These are phyloP conservation scores for Onygenales sp. DNA, from an alignment of 2,329 filamentous ascomycete species.

Conservation along the genomic window DNA sequence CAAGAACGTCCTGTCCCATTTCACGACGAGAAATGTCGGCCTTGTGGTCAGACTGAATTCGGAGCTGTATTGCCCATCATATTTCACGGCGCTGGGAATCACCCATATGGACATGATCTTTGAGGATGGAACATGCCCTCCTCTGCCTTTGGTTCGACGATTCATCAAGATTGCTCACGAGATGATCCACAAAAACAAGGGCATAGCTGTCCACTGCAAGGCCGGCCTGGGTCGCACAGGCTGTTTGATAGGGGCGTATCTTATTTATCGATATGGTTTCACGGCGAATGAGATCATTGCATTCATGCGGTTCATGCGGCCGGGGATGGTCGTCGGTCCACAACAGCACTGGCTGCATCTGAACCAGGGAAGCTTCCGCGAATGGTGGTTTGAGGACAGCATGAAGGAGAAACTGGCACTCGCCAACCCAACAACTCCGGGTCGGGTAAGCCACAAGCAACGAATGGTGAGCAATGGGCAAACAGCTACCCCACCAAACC, in stretches of 20 bases:
- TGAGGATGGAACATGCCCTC: constrained; percentile 92
- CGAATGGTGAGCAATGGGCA: constrained; percentile 53
- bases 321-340: constrained; percentile 96
- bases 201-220: constrained; percentile 97
- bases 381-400: constrained; percentile 82
- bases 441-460: constrained; percentile 47
- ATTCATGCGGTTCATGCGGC: constrained; percentile 98
- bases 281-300: constrained; percentile 95
- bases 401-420: constrained; percentile 66
- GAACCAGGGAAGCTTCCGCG: constrained; percentile 93
- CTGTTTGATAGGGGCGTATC: constrained; percentile 91
- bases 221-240: constrained; percentile 91
- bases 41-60: constrained; percentile 94
- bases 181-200: constrained; percentile 85
- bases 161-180: constrained; percentile 94
- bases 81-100: constrained; percentile 91
- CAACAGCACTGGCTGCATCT: constrained; percentile 99
- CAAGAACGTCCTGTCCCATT: constrained; percentile 91
- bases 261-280: constrained; percentile 95
- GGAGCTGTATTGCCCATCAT: constrained; percentile 90
- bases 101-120: constrained; percentile 99
- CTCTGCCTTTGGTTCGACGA: constrained; percentile 77
- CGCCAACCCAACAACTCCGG: constrained; percentile 47
- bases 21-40: constrained; percentile 77
- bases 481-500: constrained; percentile 76